Evolutionary conservation across 352 stramenopile genomes (phyloP).

Genomic region (Phytophthora nicotianae): DNA sequence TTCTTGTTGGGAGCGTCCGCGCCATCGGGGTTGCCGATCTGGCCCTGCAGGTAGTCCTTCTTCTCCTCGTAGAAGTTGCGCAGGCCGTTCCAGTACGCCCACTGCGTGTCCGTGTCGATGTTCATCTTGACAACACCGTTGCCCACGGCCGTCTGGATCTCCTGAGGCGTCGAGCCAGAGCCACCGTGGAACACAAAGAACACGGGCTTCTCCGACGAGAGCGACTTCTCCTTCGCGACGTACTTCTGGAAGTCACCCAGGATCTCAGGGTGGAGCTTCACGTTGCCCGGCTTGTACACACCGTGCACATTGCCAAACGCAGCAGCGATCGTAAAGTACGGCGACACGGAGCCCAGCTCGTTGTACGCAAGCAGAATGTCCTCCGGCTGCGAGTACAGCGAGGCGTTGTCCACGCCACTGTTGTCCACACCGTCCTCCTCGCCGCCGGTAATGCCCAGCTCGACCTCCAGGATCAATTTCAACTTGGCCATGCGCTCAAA

Average conservation of each 20-base stretch:
- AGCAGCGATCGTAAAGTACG: conserved; percentile 94
- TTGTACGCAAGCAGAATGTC: conserved; percentile 93
- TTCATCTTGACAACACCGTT: conserved; percentile 99
- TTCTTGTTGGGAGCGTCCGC: conserved; percentile 99
- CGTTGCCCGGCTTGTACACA: conserved; percentile 99
- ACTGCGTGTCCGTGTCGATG: conserved; percentile 99
- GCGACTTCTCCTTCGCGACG: conserved; percentile 68
- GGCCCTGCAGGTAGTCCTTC: conserved; percentile 97
- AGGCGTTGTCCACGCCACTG: conserved; percentile 92
- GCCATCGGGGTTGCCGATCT: conserved; percentile 98
- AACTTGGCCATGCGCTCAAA: conserved; percentile 97
- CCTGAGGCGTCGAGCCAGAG: conserved; percentile 94
- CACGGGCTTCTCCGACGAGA: conserved; percentile 94
- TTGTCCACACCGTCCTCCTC: conserved; percentile 99
- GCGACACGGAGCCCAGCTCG: conserved; percentile 90
- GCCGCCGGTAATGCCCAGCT: conserved; percentile 98
- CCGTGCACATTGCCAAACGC: conserved; percentile 65
- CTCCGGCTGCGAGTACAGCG: conserved; percentile 74
- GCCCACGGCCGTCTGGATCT: conserved; percentile 97
- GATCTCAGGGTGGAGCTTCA: conserved; percentile 98
- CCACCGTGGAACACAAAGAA: conserved; percentile 99
- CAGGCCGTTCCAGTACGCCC: conserved; percentile 99
- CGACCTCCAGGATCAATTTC: conserved; percentile 97
- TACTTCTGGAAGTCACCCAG: conserved; percentile 96
- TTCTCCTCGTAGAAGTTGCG: conserved; percentile 97